A percentile compares a stretch with the other conserved stretches of the same genome.
Conservation (phyloP, 345 rosid genomes). For the Nasturtium officinale region DNA sequence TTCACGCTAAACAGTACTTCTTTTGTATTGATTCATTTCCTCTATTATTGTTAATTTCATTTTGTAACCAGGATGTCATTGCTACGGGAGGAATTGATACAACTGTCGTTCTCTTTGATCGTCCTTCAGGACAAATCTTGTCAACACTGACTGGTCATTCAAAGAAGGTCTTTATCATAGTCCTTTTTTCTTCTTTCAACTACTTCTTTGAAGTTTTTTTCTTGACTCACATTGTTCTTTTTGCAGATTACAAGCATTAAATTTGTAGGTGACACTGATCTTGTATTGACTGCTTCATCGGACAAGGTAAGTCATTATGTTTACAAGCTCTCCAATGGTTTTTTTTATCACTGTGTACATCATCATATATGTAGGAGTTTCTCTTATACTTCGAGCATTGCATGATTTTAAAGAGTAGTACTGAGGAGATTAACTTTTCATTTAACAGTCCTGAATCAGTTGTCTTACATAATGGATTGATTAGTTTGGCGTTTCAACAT, state of each 20-base stretch:
- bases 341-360: background rate
- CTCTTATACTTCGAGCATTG: conserved; percentile 4
- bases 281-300: conserved; percentile 77
- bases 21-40: conserved; percentile 9
- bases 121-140: conserved; percentile 79
- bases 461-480: conserved; percentile 10
- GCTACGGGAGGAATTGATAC: conserved; percentile 95
- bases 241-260: conserved; percentile 46
- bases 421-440: conserved; percentile 6
- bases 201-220: conserved; percentile 45
- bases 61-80: conserved; percentile 63
- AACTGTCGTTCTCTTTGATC: conserved; percentile 81
- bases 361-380: background rate
- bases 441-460: background rate
- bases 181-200: conserved; percentile 56
- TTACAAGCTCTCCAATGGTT: background rate
- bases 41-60: conserved; percentile 9
- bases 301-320: conserved; percentile 67
- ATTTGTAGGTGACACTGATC: conserved; percentile 48
- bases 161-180: conserved; percentile 82
- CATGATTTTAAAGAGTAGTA: conserved; percentile 1
- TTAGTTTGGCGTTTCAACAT: conserved; percentile 23
- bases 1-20: background rate
- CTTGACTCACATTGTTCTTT: conserved; percentile 56
- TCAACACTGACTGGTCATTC: conserved; percentile 92